phyloP scores from a whole-genome alignment of 257 asterid species.

The Solanum peruvianum region DNA sequence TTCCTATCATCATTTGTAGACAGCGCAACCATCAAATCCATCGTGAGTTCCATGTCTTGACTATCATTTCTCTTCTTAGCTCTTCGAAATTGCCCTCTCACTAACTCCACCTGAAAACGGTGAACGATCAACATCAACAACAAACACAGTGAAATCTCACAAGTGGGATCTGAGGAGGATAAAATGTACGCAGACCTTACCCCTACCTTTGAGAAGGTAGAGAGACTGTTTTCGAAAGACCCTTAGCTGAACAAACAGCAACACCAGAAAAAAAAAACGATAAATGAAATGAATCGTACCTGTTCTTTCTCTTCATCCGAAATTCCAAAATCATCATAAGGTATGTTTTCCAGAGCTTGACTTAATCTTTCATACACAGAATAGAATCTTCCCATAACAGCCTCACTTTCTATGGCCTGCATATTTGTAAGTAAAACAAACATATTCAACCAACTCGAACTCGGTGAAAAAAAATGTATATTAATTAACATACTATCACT shows the following conservation, averaged over 20 bases:
- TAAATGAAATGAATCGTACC: slow-evolving; percentile 12
- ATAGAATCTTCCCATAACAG: slow-evolving; percentile 53
- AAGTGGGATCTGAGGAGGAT: not conserved
- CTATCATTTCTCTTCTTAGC: slow-evolving; percentile 47
- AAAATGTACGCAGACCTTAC: not conserved
- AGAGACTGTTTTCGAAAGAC: not conserved
- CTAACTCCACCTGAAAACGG: slow-evolving; percentile 39
- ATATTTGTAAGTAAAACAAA: not conserved
- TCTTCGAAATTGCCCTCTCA: slow-evolving; percentile 41
- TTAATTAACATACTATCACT: not conserved
- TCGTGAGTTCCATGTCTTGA: slow-evolving; percentile 83
- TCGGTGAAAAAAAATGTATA: not conserved
- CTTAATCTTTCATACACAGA: slow-evolving; percentile 43
- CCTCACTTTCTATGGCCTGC: slow-evolving; percentile 71
- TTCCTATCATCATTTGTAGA: slow-evolving; percentile 58
- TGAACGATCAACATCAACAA: not conserved
- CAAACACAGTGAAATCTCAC: not conserved
- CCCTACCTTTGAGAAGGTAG: not conserved
- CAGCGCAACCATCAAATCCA: slow-evolving; percentile 75
- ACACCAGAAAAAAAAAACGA: not conserved
- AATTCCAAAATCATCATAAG: slow-evolving; percentile 61
- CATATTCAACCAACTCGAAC: not conserved
- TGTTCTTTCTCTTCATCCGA: slow-evolving; percentile 70
- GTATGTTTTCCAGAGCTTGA: slow-evolving; percentile 61
- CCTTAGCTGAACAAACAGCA: not conserved